Base-by-base conservation (phyloP, 2,329 filamentous ascomycete species). In the Pestalotiopsis sp. region DNA sequence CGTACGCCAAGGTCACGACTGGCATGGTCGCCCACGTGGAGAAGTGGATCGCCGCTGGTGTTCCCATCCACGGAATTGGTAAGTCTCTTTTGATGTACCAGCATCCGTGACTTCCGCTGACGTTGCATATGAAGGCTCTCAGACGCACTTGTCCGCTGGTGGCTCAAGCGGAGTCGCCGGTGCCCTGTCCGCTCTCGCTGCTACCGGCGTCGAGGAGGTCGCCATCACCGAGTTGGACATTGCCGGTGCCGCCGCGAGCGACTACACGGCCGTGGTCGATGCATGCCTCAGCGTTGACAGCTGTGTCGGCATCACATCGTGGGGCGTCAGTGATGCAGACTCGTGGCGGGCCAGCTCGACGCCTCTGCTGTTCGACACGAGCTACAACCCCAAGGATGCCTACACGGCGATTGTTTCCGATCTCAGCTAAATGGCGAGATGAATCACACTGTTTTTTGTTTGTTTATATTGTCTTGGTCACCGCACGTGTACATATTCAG, bases 191-290 rank as follows among this genome's bases (percentile, higher is more conserved):
- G 80, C 80, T 2, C 80, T 88, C 13, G 87, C 86, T 66, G 78
- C 76, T n/a, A 79, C 82, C 2, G 84, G 82, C 20, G 75, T 81
- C 23, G 69, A 67, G 23, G 87, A 90, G 74, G 84, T 88, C 56
- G 87, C 88, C 3, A 82, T 90, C 70, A 90, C 88, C 13, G 88
- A 90, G 77, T 80, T 90, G 62, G 91, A 93, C 75, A 92, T 93
- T 74, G 84, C 85, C 63, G 81, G 82, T 23, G 89, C 87, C 9
- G 80, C 84, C 23, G 72, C 84, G 4, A 78, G 79, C 23, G 90
- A 92, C 77, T 92, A 91, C 74, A 78, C 84, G 17, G 83, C 85
- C 57, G 84, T 88, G 31, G 82, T 84, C 70, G 83, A 87, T 61
- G 90, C 86, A 7, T 93, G 91, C 73, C 76, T 91, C 49, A 79